Evolutionary conservation across 352 stramenopile genomes (phyloP), one percentile per base, ranked within the genome.

Genomic region (Peronosclerospora sorghi): DNA sequence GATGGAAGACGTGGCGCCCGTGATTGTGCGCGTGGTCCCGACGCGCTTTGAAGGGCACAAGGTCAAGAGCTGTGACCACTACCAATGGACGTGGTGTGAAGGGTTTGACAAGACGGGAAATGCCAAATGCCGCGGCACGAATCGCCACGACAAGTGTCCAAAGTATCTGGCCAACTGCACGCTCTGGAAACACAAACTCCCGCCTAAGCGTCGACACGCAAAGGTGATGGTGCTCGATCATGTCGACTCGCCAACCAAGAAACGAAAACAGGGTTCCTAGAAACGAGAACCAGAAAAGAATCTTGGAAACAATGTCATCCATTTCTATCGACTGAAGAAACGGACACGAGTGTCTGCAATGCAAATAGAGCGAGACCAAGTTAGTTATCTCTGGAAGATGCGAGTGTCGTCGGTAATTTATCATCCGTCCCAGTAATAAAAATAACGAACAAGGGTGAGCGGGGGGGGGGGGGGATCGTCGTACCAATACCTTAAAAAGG

Each of bases 101-200:
- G 77, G 77, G 2, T 90, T 83, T 20, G 74, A 75, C 32, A 90
- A 90, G 41, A 85, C 74, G 17, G 68, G 73, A 30, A 90, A 90
- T 45, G 77, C 87, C 44, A 90, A 90, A 39, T 90, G 74, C 56
- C 75, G 70, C 28, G 77, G 77, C 30, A 90, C 77, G 10, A 90
- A 90, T 43, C 74, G 77, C 28, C 77, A 90, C 49, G 77, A 90
- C 47, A 90, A 90, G 44, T 90, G 73, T 42, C 74, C 77, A 9
- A 90, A 90, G 58, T 90, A 90, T 47, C 49, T 90, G 37, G 77
- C 77, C 23, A 90, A 90, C 56, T 90, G 74, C 52, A 90, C 77
- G 13, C 54, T 90, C 7, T 90, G 77, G 77, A 90, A 90, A 39
- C 77, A 90, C 58, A 84, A 86, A 41, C 56, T 90, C 13, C 77